These are phyloP conservation scores for Sporothrix mexicana DNA, from an alignment of 2,329 filamentous ascomycete genomes.

Conservation along the genomic window DNA sequence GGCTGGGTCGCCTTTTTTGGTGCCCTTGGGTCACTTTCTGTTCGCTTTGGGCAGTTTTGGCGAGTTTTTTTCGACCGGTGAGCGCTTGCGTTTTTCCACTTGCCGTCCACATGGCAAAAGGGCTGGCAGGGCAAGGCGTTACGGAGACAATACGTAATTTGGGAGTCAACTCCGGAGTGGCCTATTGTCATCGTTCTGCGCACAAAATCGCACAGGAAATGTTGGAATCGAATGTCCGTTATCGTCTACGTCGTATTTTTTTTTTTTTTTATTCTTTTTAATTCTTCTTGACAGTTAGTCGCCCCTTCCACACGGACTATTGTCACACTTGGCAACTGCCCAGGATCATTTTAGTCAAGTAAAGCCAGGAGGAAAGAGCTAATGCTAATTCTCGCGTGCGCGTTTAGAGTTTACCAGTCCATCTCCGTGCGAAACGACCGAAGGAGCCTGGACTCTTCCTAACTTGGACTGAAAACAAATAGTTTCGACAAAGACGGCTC, in stretches of 20 bases:
- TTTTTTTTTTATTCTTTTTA: too few relatives aligned
- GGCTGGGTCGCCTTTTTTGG: not conserved
- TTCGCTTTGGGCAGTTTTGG: not conserved
- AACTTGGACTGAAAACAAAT: too few relatives aligned
- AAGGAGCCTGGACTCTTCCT: not conserved
- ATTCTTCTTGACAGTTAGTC: too few relatives aligned
- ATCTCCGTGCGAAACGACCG: not conserved
- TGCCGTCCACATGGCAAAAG: conserved; percentile 24
- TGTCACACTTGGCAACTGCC: too few relatives aligned
- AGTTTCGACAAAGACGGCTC: not conserved
- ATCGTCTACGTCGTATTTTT: too few relatives aligned
- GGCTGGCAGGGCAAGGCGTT: not conserved
- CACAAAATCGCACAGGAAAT: too few relatives aligned
- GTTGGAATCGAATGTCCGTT: too few relatives aligned
- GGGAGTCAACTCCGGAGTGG: not conserved
- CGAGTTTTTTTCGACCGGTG: conserved; percentile 20
- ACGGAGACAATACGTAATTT: conserved; percentile 22
- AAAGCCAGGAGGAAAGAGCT: too few relatives aligned
- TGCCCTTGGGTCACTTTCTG: not conserved
- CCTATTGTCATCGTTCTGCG: too few relatives aligned
- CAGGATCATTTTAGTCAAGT: too few relatives aligned
- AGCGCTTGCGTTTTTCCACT: conserved; percentile 22
- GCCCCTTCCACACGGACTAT: too few relatives aligned
- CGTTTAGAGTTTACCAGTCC: not conserved
- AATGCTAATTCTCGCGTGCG: conserved; percentile 4